phyloP scores from a whole-genome alignment of 495 filamentous ascomycete species.

The Elasticomyces elasticus region DNA sequence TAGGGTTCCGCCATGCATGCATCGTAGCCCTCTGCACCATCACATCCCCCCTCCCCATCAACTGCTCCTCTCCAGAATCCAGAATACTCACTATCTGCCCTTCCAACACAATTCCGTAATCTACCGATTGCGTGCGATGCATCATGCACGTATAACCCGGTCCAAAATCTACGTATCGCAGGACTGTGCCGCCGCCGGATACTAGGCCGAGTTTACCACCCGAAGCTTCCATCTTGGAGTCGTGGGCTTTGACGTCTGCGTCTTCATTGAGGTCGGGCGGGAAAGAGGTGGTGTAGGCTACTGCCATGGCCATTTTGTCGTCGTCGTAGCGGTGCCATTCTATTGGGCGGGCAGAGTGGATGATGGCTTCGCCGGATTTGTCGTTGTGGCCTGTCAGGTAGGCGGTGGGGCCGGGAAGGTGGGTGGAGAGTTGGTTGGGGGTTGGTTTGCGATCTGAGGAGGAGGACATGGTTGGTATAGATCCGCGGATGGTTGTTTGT shows the following conservation, averaged over 20 bases:
- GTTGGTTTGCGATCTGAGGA: constrained; percentile 16
- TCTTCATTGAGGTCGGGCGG: constrained; percentile 31
- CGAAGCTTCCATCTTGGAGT: constrained; percentile 14
- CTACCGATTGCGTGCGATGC: constrained; percentile 63
- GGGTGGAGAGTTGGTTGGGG: constrained; percentile 17
- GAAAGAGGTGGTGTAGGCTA: constrained; percentile 23
- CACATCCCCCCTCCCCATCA: constrained; percentile 51
- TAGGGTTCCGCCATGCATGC: constrained; percentile 56
- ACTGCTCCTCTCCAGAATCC: constrained; percentile 45
- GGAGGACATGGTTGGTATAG: background rate
- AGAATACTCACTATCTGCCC: constrained; percentile 53
- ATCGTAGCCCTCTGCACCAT: constrained; percentile 57
- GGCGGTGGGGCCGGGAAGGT: constrained; percentile 22
- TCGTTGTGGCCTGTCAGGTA: constrained; percentile 23
- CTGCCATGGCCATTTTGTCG: constrained; percentile 19
- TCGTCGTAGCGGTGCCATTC: constrained; percentile 20
- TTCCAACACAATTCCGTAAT: constrained; percentile 71
- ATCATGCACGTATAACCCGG: constrained; percentile 47
- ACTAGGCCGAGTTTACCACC: constrained; percentile 30
- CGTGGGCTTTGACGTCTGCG: constrained; percentile 39
- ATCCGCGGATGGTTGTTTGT: background rate
- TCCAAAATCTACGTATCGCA: constrained; percentile 52
- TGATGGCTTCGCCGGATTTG: constrained; percentile 17
- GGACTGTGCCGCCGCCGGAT: constrained; percentile 41
- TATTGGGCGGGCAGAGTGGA: constrained; percentile 18